Percentiles rank a stretch among this genome's conserved stretches.
These are phyloP conservation scores for Boletus tylopilopsis DNA, from an alignment of 768 basidiomycete genomes.

Conservation along the genomic window DNA sequence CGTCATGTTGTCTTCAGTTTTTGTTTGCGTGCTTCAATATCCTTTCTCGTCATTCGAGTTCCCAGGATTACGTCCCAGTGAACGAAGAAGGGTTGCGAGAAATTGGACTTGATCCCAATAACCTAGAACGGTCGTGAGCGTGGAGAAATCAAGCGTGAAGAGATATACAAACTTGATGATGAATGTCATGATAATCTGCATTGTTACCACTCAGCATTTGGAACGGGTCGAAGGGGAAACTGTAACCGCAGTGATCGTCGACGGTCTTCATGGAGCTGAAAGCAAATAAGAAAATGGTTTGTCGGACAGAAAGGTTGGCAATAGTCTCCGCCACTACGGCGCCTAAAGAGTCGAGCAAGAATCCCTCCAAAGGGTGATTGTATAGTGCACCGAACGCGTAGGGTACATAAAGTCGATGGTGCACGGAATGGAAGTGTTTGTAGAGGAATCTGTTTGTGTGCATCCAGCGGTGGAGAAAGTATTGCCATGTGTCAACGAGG, in stretches of 20 bases:
- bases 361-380: conserved; percentile 95
- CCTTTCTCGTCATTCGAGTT: conserved; percentile 74
- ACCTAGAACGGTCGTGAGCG: conserved; percentile 5
- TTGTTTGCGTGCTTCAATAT: conserved; percentile 51
- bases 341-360: conserved; percentile 83
- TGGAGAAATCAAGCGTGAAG: not conserved
- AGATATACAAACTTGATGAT: conserved; percentile 70
- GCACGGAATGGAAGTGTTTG: conserved; percentile 87
- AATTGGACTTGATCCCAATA: conserved; percentile 93
- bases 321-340: conserved; percentile 70
- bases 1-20: conserved; percentile 28
- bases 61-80: conserved; percentile 89
- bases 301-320: conserved; percentile 70
- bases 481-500: conserved; percentile 97
- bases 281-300: conserved; percentile 78
- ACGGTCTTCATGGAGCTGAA: conserved; percentile 90
- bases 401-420: conserved; percentile 94
- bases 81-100: conserved; percentile 92
- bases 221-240: conserved; percentile 85
- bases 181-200: conserved; percentile 97
- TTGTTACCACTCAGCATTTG: conserved; percentile 86
- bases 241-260: conserved; percentile 93
- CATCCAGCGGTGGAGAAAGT: conserved; percentile 90
- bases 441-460: conserved; percentile 90
- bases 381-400: conserved; percentile 97